These are phyloP conservation scores for Gonium pectorale DNA, from an alignment of 139 green algal species.

Conservation along the genomic window DNA sequence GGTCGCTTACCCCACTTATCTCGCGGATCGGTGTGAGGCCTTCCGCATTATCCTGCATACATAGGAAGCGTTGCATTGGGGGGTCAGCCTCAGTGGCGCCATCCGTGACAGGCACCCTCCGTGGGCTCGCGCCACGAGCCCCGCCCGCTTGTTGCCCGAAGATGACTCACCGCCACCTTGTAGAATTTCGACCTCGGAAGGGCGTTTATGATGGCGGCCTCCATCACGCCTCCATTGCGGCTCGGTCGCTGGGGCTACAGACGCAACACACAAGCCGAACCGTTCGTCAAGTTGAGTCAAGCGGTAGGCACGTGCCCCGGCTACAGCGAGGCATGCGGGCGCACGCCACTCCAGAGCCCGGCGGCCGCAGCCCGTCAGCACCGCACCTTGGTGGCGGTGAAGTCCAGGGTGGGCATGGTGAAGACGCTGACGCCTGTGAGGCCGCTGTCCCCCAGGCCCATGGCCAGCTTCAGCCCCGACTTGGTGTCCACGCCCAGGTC, in stretches of 20 bases:
- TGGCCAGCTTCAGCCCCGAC: constrained; percentile 31
- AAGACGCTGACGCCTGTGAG: constrained; percentile 29
- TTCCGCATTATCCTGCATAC: too few species aligned
- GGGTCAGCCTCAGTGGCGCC: too few species aligned
- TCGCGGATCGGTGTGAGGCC: background rate
- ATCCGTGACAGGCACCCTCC: too few species aligned
- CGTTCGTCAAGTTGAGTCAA: too few species aligned
- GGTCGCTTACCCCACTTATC: constrained; percentile 13
- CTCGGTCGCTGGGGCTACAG: too few species aligned
- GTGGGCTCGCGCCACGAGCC: too few species aligned
- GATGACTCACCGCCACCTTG: constrained; percentile 12
- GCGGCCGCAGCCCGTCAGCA: background rate
- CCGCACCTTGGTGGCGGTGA: constrained; percentile 26
- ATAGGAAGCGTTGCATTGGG: too few species aligned
- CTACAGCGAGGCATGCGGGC: too few species aligned
- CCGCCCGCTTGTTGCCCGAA: too few species aligned
- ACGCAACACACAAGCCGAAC: too few species aligned
- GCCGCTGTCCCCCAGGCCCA: constrained; percentile 52
- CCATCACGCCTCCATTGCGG: background rate
- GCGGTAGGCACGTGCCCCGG: too few species aligned
- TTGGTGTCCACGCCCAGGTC: constrained; percentile 52
- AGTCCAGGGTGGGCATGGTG: constrained; percentile 37
- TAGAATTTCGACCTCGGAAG: constrained; percentile 23
- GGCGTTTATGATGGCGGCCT: background rate
- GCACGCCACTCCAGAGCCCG: background rate